A percentile compares a stretch with the other conserved stretches of the same genome.
Conservation (phyloP, 73 alveolate genomes). For the Paramecium biaurelia region DNA sequence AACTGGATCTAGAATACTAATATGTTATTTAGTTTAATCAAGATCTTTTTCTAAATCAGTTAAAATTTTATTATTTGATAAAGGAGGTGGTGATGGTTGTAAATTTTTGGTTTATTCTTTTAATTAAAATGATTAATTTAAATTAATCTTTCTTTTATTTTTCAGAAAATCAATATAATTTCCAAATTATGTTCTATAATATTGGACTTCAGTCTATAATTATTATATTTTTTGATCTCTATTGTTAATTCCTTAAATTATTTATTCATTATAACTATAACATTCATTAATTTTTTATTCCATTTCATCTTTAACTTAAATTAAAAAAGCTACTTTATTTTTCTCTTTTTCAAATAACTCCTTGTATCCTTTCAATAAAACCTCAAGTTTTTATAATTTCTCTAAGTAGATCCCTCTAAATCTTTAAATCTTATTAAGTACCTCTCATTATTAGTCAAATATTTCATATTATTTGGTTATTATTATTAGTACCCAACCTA, state of each 20-base stretch:
- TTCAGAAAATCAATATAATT: conserved; percentile 6
- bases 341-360: conserved; percentile 45
- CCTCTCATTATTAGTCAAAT: conserved; percentile 42
- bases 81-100: not conserved
- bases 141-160: conserved; percentile 24
- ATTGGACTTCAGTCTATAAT: not conserved
- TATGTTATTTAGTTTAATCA: not conserved
- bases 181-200: conserved; percentile 41
- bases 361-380: conserved; percentile 28
- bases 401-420: not conserved
- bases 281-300: not conserved
- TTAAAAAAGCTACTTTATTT: not conserved
- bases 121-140: conserved; percentile 6
- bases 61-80: not conserved
- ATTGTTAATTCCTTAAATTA: not conserved
- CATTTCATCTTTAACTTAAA: not conserved
- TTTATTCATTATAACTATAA: not conserved
- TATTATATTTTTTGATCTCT: conserved; percentile 21
- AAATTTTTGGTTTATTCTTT: not conserved
- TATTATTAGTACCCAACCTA: not conserved
- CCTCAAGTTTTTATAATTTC: not conserved
- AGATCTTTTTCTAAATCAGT: not conserved
- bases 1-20: not conserved
- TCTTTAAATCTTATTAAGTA: not conserved
- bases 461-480: not conserved